Conservation (phyloP, 202 grass and related monocot species). For the Zizania palustris region DNA sequence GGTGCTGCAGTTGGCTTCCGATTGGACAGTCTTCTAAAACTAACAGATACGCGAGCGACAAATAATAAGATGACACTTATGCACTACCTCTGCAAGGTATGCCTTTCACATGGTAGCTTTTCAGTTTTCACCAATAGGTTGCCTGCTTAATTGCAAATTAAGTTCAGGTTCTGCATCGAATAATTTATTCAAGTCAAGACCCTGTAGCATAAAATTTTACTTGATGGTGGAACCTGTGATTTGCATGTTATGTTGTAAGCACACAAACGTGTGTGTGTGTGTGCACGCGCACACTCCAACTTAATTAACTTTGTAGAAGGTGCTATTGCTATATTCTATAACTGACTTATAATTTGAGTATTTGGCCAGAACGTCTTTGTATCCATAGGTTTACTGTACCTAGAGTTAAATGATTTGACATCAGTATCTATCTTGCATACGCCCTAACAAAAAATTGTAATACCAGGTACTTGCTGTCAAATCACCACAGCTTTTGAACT, state of each 20-base stretch:
- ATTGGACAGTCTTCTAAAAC: constrained; percentile 96
- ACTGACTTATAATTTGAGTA: constrained; percentile 9
- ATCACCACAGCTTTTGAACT: constrained; percentile 84
- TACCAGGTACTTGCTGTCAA: constrained; percentile 85
- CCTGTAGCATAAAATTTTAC: constrained; percentile 26
- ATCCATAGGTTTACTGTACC: constrained; percentile 35
- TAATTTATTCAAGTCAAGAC: constrained; percentile 20
- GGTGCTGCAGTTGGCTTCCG: constrained; percentile 94
- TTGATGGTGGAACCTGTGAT: neutral
- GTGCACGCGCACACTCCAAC: neutral
- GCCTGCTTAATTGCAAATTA: constrained; percentile 16
- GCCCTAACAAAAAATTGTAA: constrained; percentile 36
- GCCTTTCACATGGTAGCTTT: constrained; percentile 33
- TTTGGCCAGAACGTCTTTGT: neutral
- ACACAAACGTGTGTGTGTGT: constrained; percentile 2
- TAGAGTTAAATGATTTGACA: constrained; percentile 28
- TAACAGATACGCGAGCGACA: constrained; percentile 98
- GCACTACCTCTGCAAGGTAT: constrained; percentile 99
- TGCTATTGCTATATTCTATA: constrained; percentile 13
- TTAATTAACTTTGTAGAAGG: neutral
- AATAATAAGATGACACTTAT: constrained; percentile 99
- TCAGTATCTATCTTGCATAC: constrained; percentile 11
- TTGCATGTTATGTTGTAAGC: constrained; percentile 10
- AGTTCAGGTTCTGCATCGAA: neutral
- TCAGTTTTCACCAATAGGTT: constrained; percentile 1